Conservation (phyloP, 2,329 filamentous ascomycete genomes). For the Aureobasidium melanogenum region DNA sequence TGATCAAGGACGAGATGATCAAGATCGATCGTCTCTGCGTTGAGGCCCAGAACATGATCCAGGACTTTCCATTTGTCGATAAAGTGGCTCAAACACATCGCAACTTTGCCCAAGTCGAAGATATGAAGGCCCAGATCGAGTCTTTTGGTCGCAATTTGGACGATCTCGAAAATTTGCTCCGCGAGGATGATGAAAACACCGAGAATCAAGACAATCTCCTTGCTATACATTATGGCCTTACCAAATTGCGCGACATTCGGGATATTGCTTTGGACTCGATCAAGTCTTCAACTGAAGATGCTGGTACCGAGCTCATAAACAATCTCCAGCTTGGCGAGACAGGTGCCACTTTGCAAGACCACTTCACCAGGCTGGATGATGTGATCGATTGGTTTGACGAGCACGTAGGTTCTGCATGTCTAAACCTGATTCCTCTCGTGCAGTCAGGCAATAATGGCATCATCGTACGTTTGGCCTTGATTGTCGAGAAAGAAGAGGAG, state of each 20-base stretch:
- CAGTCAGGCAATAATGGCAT: conserved; percentile 79
- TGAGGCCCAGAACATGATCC: conserved; percentile 94
- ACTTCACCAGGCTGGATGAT: conserved; percentile 78
- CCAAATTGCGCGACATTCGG: conserved; percentile 81
- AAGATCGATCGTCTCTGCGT: conserved; percentile 96
- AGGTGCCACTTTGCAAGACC: conserved; percentile 70
- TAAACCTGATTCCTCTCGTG: conserved; percentile 82
- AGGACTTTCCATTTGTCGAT: conserved; percentile 90
- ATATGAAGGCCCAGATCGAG: conserved; percentile 86
- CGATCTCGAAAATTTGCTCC: conserved; percentile 67
- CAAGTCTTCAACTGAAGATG: conserved; percentile 68
- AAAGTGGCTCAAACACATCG: conserved; percentile 87
- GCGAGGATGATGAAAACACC: conserved; percentile 72
- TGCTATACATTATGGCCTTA: conserved; percentile 84
- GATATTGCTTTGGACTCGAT: conserved; percentile 98
- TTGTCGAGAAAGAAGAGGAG: conserved; percentile 94
- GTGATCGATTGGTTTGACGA: conserved; percentile 94
- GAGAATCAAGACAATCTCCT: conserved; percentile 90
- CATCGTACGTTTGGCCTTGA: conserved; percentile 81
- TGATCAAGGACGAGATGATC: conserved; percentile 97
- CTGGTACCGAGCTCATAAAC: conserved; percentile 91
- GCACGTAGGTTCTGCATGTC: conserved; percentile 77
- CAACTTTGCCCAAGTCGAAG: conserved; percentile 89
- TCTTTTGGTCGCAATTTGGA: conserved; percentile 72
- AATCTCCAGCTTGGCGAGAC: conserved; percentile 50